Evolutionary conservation across 805 yeast species (phyloP).

Genomic region (Tetrapisispora phaffii): DNA sequence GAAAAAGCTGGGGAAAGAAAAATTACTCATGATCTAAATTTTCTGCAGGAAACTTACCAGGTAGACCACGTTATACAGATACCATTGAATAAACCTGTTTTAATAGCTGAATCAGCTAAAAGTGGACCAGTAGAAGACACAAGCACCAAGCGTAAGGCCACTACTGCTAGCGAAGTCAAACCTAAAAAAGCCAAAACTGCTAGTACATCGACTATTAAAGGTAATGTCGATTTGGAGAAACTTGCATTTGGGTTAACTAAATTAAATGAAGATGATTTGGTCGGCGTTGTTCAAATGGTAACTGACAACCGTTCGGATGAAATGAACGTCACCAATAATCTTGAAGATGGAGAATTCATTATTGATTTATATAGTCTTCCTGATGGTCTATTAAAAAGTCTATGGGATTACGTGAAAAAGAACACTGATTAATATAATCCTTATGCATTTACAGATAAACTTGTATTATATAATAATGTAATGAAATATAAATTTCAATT

Average conservation of each 20-base stretch:
- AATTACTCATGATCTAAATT: slow-evolving; percentile 82
- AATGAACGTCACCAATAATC: slow-evolving; percentile 91
- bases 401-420: slow-evolving; percentile 89
- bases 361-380: slow-evolving; percentile 93
- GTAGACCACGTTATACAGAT: slow-evolving; percentile 69
- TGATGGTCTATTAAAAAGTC: slow-evolving; percentile 77
- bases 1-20: slow-evolving; percentile 87
- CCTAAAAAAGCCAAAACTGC: slow-evolving; percentile 43
- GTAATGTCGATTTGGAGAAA: slow-evolving; percentile 76
- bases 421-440: slow-evolving; percentile 32
- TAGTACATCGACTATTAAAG: slow-evolving; percentile 43
- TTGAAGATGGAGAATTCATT: slow-evolving; percentile 93
- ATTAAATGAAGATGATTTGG: slow-evolving; percentile 81
- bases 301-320: slow-evolving; percentile 91
- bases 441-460: background rate
- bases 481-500: background rate
- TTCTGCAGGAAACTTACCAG: slow-evolving; percentile 63
- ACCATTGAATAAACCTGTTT: slow-evolving; percentile 64
- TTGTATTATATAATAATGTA: background rate
- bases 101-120: slow-evolving; percentile 65
- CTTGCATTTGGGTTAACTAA: slow-evolving; percentile 84
- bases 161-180: slow-evolving; percentile 30
- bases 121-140: slow-evolving; percentile 69
- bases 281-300: slow-evolving; percentile 94
- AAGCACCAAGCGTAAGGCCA: slow-evolving; percentile 21